Evolutionary conservation across 2,329 filamentous ascomycete species (phyloP).

Genomic region (Xylariaceae sp.): DNA sequence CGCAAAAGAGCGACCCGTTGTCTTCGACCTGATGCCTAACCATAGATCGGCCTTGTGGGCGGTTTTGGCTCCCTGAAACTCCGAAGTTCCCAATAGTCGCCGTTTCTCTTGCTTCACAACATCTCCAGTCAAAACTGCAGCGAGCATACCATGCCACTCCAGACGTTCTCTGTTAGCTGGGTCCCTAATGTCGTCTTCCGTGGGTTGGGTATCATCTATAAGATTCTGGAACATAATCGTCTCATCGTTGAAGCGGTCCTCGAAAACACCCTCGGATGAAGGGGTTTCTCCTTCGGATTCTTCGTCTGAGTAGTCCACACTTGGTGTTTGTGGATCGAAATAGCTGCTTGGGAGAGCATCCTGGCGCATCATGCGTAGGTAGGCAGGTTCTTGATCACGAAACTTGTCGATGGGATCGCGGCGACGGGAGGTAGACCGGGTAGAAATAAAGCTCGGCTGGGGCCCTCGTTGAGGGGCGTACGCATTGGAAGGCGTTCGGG

Average conservation of each 20-base stretch:
- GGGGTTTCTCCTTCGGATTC: slow-evolving; percentile 92
- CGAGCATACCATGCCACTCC: slow-evolving; percentile 98
- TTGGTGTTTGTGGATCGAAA: slow-evolving; percentile 74
- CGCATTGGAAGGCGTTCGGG: slow-evolving; percentile 77
- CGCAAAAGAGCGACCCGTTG: slow-evolving; percentile 81
- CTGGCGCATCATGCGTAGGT: slow-evolving; percentile 88
- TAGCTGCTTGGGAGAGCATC: slow-evolving; percentile 68
- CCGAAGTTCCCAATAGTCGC: slow-evolving; percentile 79
- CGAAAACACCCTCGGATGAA: slow-evolving; percentile 80
- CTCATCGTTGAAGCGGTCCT: slow-evolving; percentile 89
- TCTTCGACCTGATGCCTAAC: slow-evolving; percentile 83
- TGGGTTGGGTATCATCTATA: slow-evolving; percentile 82
- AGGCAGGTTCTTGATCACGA: slow-evolving; percentile 88
- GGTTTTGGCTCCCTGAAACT: slow-evolving; percentile 61
- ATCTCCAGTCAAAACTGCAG: slow-evolving; percentile 92
- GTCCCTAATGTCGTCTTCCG: slow-evolving; percentile 86
- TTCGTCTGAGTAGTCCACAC: slow-evolving; percentile 73
- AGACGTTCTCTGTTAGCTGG: slow-evolving; percentile 86
- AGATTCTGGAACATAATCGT: slow-evolving; percentile 81
- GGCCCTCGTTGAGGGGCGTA: slow-evolving; percentile 72
- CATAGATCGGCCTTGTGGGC: slow-evolving; percentile 83
- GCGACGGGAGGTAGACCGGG: slow-evolving; percentile 52
- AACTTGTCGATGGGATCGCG: slow-evolving; percentile 55
- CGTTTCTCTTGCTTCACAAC: slow-evolving; percentile 99
- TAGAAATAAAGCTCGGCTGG: slow-evolving; percentile 47